Percentiles rank a stretch among this genome's conserved stretches.
Evolutionary conservation across 1,139 yeast genomes (phyloP).

Genomic region (Williopsis jadinii): DNA sequence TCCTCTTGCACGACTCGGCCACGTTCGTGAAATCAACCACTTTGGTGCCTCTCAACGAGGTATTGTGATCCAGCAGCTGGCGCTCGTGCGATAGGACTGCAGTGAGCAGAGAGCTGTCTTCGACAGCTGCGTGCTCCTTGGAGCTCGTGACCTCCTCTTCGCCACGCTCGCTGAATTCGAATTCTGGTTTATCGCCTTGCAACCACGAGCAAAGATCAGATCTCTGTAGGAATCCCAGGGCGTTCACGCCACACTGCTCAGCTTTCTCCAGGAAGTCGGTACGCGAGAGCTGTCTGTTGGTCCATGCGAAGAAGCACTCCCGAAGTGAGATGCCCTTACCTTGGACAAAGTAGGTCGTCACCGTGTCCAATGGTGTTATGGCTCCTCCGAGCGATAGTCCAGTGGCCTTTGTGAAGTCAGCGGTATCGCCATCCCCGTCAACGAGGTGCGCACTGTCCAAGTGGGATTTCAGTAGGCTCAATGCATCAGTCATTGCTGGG

Average conservation of each 20-base stretch:
- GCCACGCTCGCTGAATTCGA: slow-evolving; percentile 32
- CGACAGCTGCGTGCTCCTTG: neutral
- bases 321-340: slow-evolving; percentile 45
- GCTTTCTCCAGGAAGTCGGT: slow-evolving; percentile 80
- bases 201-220: slow-evolving; percentile 81
- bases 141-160: slow-evolving; percentile 4
- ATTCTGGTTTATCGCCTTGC: slow-evolving; percentile 54
- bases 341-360: slow-evolving; percentile 53
- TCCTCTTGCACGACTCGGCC: slow-evolving; percentile 32
- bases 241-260: slow-evolving; percentile 53
- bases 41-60: slow-evolving; percentile 73
- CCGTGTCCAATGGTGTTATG: neutral
- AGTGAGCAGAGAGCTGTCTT: neutral
- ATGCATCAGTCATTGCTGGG: neutral
- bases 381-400: slow-evolving; percentile 1
- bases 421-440: slow-evolving; percentile 17
- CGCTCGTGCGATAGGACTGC: slow-evolving; percentile 53
- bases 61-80: slow-evolving; percentile 68
- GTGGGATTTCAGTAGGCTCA: neutral
- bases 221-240: slow-evolving; percentile 79
- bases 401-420: slow-evolving; percentile 25
- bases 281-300: slow-evolving; percentile 64
- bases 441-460: slow-evolving; percentile 8
- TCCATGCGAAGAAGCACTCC: slow-evolving; percentile 76
- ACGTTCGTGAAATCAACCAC: slow-evolving; percentile 67